Evolutionary conservation across 257 asterid species (phyloP).

Genomic region (Cinchona pubescens): DNA sequence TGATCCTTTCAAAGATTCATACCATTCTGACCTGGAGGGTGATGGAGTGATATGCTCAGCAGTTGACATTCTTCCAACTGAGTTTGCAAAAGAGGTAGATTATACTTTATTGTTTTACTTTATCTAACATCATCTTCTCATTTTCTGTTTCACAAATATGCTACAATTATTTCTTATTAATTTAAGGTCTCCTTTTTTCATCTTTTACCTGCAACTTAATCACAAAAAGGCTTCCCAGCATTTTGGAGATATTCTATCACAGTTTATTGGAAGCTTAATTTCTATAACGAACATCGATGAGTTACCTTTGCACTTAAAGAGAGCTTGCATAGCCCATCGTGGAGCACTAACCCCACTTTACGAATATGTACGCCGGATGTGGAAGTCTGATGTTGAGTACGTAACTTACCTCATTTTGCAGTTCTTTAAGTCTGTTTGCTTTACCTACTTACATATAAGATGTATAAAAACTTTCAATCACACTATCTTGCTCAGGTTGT

Average conservation of each 20-base stretch:
- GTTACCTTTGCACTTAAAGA: conserved; percentile 68
- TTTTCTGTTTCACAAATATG: background rate
- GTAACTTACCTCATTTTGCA: conserved; percentile 30
- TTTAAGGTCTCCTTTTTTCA: conserved; percentile 9
- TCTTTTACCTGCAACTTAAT: conserved; percentile 14
- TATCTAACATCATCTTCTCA: conserved; percentile 1
- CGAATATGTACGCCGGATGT: conserved; percentile 86
- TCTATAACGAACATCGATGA: conserved; percentile 50
- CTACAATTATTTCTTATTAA: background rate
- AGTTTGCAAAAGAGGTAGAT: conserved; percentile 87
- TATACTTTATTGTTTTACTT: background rate
- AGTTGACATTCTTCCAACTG: conserved; percentile 95
- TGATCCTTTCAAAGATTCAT: conserved; percentile 62
- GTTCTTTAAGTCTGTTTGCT: conserved; percentile 7
- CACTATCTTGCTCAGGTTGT: background rate
- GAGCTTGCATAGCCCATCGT: conserved; percentile 80
- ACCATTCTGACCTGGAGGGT: conserved; percentile 79
- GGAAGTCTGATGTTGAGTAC: conserved; percentile 70
- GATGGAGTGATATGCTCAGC: conserved; percentile 80
- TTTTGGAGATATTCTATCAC: conserved; percentile 80
- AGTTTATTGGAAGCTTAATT: conserved; percentile 71
- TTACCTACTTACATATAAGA: background rate
- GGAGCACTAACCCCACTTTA: conserved; percentile 72
- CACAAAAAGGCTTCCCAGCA: conserved; percentile 84
- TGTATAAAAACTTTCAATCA: background rate